Evolutionary conservation across 78 protist species (phyloP).

Genomic region (slime mould (Dictyostelium discoideum)): DNA sequence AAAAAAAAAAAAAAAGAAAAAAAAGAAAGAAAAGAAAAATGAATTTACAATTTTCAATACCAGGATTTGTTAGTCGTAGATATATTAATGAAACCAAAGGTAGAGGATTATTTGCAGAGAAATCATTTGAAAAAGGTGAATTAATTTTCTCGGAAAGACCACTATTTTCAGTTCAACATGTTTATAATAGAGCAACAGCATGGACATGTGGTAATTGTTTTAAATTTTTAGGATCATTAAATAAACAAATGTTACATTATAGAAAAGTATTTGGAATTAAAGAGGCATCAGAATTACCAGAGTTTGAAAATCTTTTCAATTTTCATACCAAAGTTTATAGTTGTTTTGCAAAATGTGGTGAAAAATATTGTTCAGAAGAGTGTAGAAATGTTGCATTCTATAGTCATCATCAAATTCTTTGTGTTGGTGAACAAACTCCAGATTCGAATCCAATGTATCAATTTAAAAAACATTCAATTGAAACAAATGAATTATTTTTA

Average conservation of each 20-base stretch:
- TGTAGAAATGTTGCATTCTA: constrained; percentile 68
- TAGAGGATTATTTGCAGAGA: constrained; percentile 60
- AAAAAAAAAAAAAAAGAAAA: neutral
- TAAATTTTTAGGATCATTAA: constrained; percentile 60
- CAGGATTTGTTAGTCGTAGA: constrained; percentile 49
- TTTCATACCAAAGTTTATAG: constrained; percentile 43
- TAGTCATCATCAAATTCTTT: constrained; percentile 62
- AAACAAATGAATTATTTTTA: constrained; percentile 71
- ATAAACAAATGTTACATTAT: constrained; percentile 44
- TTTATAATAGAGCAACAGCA: constrained; percentile 75
- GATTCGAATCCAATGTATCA: constrained; percentile 53
- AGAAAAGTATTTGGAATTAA: constrained; percentile 6
- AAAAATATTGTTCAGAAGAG: constrained; percentile 68
- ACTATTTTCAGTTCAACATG: constrained; percentile 67
- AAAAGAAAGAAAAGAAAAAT: neutral
- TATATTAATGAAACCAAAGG: constrained; percentile 41
- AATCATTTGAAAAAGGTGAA: constrained; percentile 42
- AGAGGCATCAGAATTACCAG: constrained; percentile 7
- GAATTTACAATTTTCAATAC: constrained; percentile 53
- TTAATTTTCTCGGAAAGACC: constrained; percentile 69
- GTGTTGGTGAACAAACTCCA: constrained; percentile 69
- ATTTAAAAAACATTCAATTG: constrained; percentile 71
- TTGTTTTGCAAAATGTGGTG: constrained; percentile 82
- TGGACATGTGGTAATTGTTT: constrained; percentile 83
- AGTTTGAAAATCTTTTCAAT: neutral